These are phyloP conservation scores for Kwoniella dejecticola DNA, from an alignment of 768 basidiomycete genomes.

Conservation along the genomic window DNA sequence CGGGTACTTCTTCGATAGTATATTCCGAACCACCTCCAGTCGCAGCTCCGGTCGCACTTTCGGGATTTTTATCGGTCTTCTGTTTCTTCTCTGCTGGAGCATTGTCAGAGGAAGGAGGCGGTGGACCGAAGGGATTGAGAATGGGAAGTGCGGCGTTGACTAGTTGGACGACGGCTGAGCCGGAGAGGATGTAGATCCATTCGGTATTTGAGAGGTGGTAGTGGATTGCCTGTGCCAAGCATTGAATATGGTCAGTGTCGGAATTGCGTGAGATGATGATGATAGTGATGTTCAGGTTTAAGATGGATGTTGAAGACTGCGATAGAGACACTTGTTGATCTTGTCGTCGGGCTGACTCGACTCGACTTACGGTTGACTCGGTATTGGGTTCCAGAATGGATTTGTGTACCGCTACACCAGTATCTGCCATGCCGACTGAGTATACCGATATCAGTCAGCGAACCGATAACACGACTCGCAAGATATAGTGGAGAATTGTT, in stretches of 20 bases:
- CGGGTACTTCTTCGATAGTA: constrained; percentile 7
- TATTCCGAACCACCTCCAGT: not conserved
- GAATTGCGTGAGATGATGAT: not conserved
- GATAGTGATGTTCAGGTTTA: too few relatives aligned
- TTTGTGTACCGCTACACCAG: constrained; percentile 4
- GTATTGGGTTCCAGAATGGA: not conserved
- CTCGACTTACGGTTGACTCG: constrained; percentile 6
- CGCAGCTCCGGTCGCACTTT: too few relatives aligned
- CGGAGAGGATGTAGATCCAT: constrained; percentile 25
- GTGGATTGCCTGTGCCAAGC: constrained; percentile 15
- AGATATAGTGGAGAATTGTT: too few relatives aligned
- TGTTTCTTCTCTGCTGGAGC: not conserved
- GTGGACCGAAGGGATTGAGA: not conserved
- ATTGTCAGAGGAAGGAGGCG: not conserved
- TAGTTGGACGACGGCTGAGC: constrained; percentile 8
- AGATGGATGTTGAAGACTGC: too few relatives aligned
- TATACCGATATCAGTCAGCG: not conserved
- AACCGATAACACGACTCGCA: not conserved
- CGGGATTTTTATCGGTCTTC: not conserved
- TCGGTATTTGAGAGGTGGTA: constrained; percentile 21
- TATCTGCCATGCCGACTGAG: constrained; percentile 6
- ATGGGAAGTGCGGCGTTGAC: constrained; percentile 18
- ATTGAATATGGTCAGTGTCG: not conserved
- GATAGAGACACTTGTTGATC: too few relatives aligned
- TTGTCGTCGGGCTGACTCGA: not conserved